A percentile compares a stretch with the other conserved stretches of the same genome.
phyloP scores from a whole-genome alignment of 495 filamentous ascomycete genomes.

The Hypoxylon perforatum region DNA sequence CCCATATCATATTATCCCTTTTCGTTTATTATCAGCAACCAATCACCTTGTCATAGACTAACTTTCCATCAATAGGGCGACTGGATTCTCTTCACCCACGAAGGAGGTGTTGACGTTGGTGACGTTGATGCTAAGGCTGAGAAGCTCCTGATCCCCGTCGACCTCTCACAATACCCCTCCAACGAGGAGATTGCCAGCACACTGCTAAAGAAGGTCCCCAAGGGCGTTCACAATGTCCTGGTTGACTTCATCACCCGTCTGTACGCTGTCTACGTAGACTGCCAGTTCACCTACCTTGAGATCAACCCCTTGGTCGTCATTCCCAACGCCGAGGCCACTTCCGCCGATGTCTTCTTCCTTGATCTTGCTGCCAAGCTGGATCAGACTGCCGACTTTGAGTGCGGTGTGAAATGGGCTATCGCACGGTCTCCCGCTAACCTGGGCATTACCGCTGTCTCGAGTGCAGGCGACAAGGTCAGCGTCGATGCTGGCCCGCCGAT shows the following conservation, averaged over 20 bases:
- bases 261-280: conserved; percentile 89
- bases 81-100: conserved; percentile 99
- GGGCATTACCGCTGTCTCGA: conserved; percentile 71
- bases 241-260: conserved; percentile 93
- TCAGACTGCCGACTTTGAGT: conserved; percentile 99
- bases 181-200: conserved; percentile 89
- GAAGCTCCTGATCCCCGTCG: conserved; percentile 97
- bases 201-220: conserved; percentile 91
- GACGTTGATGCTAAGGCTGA: conserved; percentile 99
- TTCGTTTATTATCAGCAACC: conserved; percentile 11
- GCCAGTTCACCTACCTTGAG: conserved; percentile 99
- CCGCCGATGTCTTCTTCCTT: conserved; percentile 95
- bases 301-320: conserved; percentile 99
- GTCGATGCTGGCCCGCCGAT: conserved; percentile 98
- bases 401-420: conserved; percentile 97
- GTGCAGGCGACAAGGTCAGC: conserved; percentile 78
- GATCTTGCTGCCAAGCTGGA: conserved; percentile 98
- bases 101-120: conserved; percentile 99
- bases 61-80: conserved; percentile 74
- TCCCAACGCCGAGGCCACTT: conserved; percentile 90
- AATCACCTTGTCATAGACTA: conserved; percentile 18
- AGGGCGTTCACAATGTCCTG: conserved; percentile 95
- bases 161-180: conserved; percentile 93
- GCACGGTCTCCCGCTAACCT: conserved; percentile 89
- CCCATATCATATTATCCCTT: conserved; percentile 6